Conservation (phyloP, 805 yeast genomes). For the Wickerhamomyces bisporus region DNA sequence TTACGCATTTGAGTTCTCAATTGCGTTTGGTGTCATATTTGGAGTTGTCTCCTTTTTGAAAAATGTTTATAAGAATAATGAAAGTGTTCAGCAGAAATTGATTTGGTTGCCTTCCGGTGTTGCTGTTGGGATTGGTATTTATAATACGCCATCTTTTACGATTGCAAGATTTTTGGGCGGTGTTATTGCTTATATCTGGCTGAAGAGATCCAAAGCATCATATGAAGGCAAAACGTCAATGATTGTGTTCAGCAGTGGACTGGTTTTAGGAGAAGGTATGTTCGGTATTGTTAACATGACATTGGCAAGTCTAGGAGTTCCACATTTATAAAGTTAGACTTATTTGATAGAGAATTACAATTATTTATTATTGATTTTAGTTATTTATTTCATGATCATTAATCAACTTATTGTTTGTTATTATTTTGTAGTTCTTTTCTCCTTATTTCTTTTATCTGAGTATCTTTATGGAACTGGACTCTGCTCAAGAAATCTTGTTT, state of each 20-base stretch:
- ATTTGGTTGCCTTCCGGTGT: constrained; percentile 85
- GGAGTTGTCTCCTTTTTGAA: constrained; percentile 63
- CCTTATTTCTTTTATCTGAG: constrained; percentile 33
- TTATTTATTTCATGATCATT: too few species aligned
- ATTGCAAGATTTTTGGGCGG: constrained; percentile 93
- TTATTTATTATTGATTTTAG: too few species aligned
- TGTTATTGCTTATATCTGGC: constrained; percentile 54
- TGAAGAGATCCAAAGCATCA: constrained; percentile 30
- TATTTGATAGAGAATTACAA: neutral
- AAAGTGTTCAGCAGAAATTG: constrained; percentile 33
- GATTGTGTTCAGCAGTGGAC: constrained; percentile 87
- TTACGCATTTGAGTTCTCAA: constrained; percentile 55
- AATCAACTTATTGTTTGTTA: constrained; percentile 5
- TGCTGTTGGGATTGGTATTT: constrained; percentile 95
- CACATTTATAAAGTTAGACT: constrained; percentile 36
- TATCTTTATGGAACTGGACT: constrained; percentile 47
- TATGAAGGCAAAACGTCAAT: constrained; percentile 57
- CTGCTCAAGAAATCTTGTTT: constrained; percentile 84
- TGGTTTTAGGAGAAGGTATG: constrained; percentile 91
- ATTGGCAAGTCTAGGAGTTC: constrained; percentile 62
- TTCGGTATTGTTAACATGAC: constrained; percentile 79
- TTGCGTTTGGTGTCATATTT: constrained; percentile 61
- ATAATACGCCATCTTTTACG: constrained; percentile 90
- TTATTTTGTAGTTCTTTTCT: constrained; percentile 28
- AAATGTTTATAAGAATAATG: constrained; percentile 43